Conservation (phyloP, 306 rosid species). For the Senna siamea region DNA sequence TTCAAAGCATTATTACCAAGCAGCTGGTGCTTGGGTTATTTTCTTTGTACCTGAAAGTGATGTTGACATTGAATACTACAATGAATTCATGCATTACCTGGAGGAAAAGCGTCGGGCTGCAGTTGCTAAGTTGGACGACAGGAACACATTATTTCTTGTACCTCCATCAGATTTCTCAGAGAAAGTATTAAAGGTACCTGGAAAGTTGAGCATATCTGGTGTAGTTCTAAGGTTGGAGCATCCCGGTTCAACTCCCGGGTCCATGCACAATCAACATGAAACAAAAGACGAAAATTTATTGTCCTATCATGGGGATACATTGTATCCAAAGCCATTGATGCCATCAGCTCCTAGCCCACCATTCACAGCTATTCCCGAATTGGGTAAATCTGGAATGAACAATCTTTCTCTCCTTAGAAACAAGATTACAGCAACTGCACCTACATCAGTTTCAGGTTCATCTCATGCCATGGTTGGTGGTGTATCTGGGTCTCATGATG, state of each 20-base stretch:
- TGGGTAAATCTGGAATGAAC: constrained; percentile 53
- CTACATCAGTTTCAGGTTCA: constrained; percentile 49
- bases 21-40: constrained; percentile 94
- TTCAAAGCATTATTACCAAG: constrained; percentile 94
- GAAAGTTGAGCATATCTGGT: constrained; percentile 93
- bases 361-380: constrained; percentile 51
- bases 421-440: constrained; percentile 50
- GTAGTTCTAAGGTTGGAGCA: constrained; percentile 86
- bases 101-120: constrained; percentile 97
- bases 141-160: constrained; percentile 90
- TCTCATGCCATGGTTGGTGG: constrained; percentile 40
- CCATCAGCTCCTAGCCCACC: constrained; percentile 44
- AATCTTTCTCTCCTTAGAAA: constrained; percentile 52
- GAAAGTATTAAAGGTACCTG: constrained; percentile 92
- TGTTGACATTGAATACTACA: constrained; percentile 81
- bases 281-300: constrained; percentile 44
- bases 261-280: constrained; percentile 58
- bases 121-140: constrained; percentile 87
- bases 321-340: constrained; percentile 51
- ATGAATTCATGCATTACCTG: constrained; percentile 92
- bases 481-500: constrained; percentile 52
- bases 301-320: constrained; percentile 48
- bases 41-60: constrained; percentile 96
- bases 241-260: constrained; percentile 60
- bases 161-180: constrained; percentile 96